Percentiles rank a stretch among this genome's conserved stretches.
Conservation (phyloP, 2,329 filamentous ascomycete genomes). For the Colletotrichum nymphaeae region DNA sequence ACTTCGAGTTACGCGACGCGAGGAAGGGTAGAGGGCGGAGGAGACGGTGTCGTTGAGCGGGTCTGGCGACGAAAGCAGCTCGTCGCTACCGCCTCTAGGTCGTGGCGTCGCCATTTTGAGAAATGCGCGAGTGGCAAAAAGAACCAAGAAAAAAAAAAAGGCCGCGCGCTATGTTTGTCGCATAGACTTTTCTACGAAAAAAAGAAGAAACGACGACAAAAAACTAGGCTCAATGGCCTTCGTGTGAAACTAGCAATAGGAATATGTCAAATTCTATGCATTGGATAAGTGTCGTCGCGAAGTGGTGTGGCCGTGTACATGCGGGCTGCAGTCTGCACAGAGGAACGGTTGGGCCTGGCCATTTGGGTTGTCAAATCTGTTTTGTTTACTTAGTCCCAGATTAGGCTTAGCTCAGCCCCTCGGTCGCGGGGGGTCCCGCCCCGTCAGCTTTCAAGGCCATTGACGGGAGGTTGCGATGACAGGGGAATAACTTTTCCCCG, state of each 20-base stretch:
- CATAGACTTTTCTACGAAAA: constrained; percentile 9
- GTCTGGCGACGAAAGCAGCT: constrained; percentile 63
- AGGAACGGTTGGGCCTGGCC: constrained; percentile 3
- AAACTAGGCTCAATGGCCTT: constrained; percentile 20
- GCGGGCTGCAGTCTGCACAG: constrained; percentile 2
- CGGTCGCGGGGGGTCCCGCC: not conserved
- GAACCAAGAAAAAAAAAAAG: not conserved
- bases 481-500: constrained; percentile 33
- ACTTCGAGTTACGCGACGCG: constrained; percentile 53
- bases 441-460: no score
- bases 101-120: constrained; percentile 46
- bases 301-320: constrained; percentile 21
- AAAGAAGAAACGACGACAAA: constrained; percentile 3
- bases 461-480: not conserved
- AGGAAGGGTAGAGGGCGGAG: constrained; percentile 48
- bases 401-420: constrained; percentile 9
- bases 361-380: constrained; percentile 13
- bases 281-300: constrained; percentile 26
- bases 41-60: constrained; percentile 57
- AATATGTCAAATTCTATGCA: constrained; percentile 22
- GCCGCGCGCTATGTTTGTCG: constrained; percentile 22
- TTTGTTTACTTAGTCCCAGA: constrained; percentile 35
- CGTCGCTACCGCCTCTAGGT: constrained; percentile 43
- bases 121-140: constrained; percentile 31
- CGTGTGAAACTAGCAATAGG: constrained; percentile 9